Percentiles rank a stretch among this genome's conserved stretches.
Evolutionary conservation across 2,329 filamentous ascomycete genomes (phyloP).

Genomic region (Tolypocladium endophyticum): DNA sequence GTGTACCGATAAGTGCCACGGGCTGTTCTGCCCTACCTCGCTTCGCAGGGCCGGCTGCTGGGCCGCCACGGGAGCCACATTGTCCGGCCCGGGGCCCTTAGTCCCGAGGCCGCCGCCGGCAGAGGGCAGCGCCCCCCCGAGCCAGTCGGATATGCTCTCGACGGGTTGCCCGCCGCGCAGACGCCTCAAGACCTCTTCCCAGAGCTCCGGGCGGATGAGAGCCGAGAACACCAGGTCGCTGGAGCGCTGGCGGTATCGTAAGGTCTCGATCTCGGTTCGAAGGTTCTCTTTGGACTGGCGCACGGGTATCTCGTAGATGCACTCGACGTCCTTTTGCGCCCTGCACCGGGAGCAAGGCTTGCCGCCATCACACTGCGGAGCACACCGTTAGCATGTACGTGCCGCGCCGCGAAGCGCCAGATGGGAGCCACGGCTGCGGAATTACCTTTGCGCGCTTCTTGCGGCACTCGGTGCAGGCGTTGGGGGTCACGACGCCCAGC

Average conservation of each 20-base stretch:
- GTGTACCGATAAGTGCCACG: conserved; percentile 36
- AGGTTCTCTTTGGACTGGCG: conserved; percentile 54
- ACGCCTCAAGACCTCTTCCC: conserved; percentile 43
- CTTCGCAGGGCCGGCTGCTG: conserved; percentile 18
- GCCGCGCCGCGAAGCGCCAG: neutral
- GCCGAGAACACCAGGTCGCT: conserved; percentile 46
- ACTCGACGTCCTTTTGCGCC: conserved; percentile 42
- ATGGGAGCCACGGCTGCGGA: neutral
- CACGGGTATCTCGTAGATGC: conserved; percentile 51
- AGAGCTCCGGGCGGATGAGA: conserved; percentile 37
- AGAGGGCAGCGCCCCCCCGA: conserved; percentile 24
- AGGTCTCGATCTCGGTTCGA: conserved; percentile 46
- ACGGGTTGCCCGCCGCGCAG: conserved; percentile 43
- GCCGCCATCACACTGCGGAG: conserved; percentile 45
- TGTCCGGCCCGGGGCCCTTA: conserved; percentile 18
- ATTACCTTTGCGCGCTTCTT: conserved; percentile 52
- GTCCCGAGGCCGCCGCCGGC: conserved; percentile 15
- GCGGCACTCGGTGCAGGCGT: conserved; percentile 50
- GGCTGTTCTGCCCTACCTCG: conserved; percentile 33
- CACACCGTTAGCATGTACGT: neutral
- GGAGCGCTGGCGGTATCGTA: conserved; percentile 43
- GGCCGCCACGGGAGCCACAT: conserved; percentile 17
- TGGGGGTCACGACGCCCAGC: conserved; percentile 45
- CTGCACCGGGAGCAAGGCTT: conserved; percentile 46
- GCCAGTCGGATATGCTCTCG: conserved; percentile 45